Conservation (phyloP, 2,329 filamentous ascomycete genomes). For the Botrytis pseudocinerea region DNA sequence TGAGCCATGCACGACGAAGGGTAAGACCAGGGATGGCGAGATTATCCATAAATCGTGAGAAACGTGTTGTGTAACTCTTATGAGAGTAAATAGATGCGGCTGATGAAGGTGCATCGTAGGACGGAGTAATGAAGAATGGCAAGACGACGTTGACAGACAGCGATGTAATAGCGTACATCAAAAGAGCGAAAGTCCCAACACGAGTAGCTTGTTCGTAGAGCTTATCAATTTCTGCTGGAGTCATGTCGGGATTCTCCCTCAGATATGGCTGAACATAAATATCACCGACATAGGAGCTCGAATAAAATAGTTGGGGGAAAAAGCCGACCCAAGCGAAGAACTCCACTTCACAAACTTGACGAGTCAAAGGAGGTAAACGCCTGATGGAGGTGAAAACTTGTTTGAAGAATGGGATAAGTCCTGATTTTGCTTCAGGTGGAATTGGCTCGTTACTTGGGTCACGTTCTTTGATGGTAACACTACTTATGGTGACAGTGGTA, state of each 20-base stretch:
- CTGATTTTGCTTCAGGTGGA: slow-evolving; percentile 58
- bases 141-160: slow-evolving; percentile 79
- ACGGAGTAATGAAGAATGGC: slow-evolving; percentile 81
- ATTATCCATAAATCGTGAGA: slow-evolving; percentile 51
- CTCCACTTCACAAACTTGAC: slow-evolving; percentile 77
- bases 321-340: slow-evolving; percentile 92
- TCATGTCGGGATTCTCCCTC: slow-evolving; percentile 73
- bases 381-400: slow-evolving; percentile 75
- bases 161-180: slow-evolving; percentile 85
- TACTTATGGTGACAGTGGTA: slow-evolving; percentile 70
- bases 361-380: slow-evolving; percentile 78
- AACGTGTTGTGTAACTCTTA: slow-evolving; percentile 37
- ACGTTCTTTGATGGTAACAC: slow-evolving; percentile 69
- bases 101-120: slow-evolving; percentile 57
- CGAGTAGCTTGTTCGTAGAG: slow-evolving; percentile 85
- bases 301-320: slow-evolving; percentile 95
- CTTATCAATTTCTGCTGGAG: slow-evolving; percentile 70
- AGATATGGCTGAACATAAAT: slow-evolving; percentile 87
- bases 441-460: slow-evolving; percentile 74
- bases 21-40: slow-evolving; percentile 82
- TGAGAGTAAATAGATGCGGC: slow-evolving; percentile 34
- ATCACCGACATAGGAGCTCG: slow-evolving; percentile 89
- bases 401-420: slow-evolving; percentile 76
- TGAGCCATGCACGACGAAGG: slow-evolving; percentile 82
- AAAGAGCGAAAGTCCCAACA: slow-evolving; percentile 82